Evolutionary conservation across 257 asterid species (phyloP).

Genomic region (Nicotiana otophora): DNA sequence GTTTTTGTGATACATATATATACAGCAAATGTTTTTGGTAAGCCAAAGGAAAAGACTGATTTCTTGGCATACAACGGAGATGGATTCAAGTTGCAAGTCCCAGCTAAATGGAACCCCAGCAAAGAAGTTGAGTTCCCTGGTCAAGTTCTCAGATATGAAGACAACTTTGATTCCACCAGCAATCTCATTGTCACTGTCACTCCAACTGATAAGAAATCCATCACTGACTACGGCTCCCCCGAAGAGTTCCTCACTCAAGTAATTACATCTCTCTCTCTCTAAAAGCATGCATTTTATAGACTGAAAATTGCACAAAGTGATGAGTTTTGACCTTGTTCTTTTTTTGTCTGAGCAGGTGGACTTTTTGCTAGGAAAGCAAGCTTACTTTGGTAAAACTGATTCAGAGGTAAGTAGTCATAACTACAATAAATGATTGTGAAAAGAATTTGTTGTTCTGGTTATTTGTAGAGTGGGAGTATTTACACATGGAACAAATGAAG

Average conservation of each 20-base stretch:
- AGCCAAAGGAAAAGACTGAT: slow-evolving; percentile 65
- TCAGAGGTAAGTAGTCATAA: slow-evolving; percentile 55
- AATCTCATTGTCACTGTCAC: slow-evolving; percentile 48
- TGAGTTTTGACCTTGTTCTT: not conserved
- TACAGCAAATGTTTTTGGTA: slow-evolving; percentile 80
- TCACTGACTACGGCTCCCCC: slow-evolving; percentile 72
- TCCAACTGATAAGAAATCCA: slow-evolving; percentile 76
- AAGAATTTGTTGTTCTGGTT: not conserved
- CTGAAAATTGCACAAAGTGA: not conserved
- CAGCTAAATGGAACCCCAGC: slow-evolving; percentile 83
- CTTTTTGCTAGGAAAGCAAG: slow-evolving; percentile 77
- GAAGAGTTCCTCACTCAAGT: slow-evolving; percentile 67
- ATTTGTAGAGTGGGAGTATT: not conserved
- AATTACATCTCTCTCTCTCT: not conserved
- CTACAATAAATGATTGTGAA: not conserved
- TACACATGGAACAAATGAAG: too few relatives aligned
- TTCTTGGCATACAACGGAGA: slow-evolving; percentile 40
- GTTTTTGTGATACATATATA: not conserved
- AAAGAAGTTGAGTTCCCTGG: slow-evolving; percentile 65
- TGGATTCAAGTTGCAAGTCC: slow-evolving; percentile 56
- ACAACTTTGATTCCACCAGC: slow-evolving; percentile 72
- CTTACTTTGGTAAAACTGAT: slow-evolving; percentile 77
- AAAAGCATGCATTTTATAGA: not conserved
- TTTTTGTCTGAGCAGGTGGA: slow-evolving; percentile 53
- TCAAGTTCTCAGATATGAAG: slow-evolving; percentile 72